Evolutionary conservation across 202 grass and related monocot species (phyloP), one percentile per base, ranked within the genome.

Genomic region (Dendrocalamus latiflorus): DNA sequence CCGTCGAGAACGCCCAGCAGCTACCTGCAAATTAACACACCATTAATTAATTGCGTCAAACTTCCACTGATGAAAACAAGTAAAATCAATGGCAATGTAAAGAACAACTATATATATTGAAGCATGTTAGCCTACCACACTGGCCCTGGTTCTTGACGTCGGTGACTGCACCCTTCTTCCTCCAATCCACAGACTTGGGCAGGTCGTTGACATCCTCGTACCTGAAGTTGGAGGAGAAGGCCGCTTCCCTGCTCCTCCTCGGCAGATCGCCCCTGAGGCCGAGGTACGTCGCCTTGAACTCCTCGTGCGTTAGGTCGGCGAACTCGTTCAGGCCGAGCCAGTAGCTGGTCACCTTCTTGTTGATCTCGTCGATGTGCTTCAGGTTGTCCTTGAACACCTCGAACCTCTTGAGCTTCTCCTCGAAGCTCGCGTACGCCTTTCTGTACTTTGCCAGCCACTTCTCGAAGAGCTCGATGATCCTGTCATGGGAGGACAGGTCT

Each of bases 301-400:
- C 94, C 1, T 91, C 94, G 30, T 94, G 84, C 1, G 83, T 94
- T 10, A 97, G 82, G 81, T 97, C 94, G 0, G 91, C 94, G 72
- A 94, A 97, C 38, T 83, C 89, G 60, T 97, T 97, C 36, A 97
- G 86, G 2, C 91, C 94, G 0, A 97, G 91, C 91, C 94, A 97
- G 88, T 97, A 97, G 82, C 79, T 91, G 73, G 66, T 91, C 17
- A 78, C 84, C 84, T 94, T 75, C 81, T 78, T 88, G 91, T 97
- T 97, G 55, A 86, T 79, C 87, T 94, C 91, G 57, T 97, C 91
- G 44, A 97, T 97, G 87, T 94, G 94, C 59, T 86, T 86, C 41
- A 97, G 78, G 75, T 97, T 97, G 77, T 94, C 94, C 87, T 90
- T 87, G 87, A 97, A 97, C 71, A 97, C 87, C 87, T 97, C 91